Conservation (phyloP, 139 green algal species). For the Eudorina sp. region DNA sequence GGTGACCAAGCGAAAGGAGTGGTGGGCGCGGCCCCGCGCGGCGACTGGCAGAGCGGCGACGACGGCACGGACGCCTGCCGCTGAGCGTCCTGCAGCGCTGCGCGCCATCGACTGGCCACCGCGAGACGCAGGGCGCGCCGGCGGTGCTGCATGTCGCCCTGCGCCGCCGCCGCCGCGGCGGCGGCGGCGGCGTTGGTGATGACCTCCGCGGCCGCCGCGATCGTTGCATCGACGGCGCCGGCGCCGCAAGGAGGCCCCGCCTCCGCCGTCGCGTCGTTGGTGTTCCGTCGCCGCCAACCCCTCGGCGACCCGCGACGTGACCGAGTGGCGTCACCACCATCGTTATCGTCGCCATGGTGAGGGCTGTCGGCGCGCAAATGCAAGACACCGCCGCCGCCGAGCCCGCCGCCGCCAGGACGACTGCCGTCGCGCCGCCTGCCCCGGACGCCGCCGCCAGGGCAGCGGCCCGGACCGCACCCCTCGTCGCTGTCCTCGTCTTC, state of each 20-base stretch:
- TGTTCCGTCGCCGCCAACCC: background rate
- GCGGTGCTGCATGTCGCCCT: background rate
- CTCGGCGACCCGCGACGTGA: background rate
- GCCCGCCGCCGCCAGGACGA: background rate
- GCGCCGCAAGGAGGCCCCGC: too few relatives aligned
- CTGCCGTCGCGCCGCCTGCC: background rate
- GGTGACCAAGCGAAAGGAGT: background rate
- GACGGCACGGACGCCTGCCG: background rate
- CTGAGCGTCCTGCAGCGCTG: slow-evolving; percentile 34
- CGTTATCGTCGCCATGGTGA: background rate
- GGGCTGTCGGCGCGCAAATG: background rate
- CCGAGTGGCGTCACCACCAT: background rate
- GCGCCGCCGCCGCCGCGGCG: background rate
- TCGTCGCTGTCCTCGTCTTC: background rate
- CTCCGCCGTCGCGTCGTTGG: background rate
- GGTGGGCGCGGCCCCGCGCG: background rate
- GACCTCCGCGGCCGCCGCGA: background rate
- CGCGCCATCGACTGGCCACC: slow-evolving; percentile 28
- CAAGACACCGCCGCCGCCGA: background rate
- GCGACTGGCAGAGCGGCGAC: background rate
- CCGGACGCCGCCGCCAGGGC: too few relatives aligned
- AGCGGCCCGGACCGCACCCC: background rate
- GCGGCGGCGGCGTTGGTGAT: background rate
- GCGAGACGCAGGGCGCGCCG: background rate
- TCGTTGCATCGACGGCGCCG: background rate